Base-by-base conservation (phyloP, 140 eudicot species). In the Anethum foeniculum region DNA sequence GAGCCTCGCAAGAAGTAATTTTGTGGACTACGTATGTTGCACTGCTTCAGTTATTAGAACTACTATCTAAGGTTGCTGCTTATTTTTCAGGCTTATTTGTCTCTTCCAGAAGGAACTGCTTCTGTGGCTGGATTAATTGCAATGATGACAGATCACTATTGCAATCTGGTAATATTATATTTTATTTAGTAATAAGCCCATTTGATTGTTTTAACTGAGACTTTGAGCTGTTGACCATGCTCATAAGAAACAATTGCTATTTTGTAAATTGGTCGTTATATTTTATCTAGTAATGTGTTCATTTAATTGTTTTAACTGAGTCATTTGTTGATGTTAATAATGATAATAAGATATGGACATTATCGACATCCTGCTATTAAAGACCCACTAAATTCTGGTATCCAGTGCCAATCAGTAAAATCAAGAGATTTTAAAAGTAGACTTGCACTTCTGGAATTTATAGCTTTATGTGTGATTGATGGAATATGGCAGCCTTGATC, bases 41-140 rank as follows among this genome's bases (percentile, higher is more conserved):
- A 39, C 62, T 25, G 48, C 54, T 38, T 27, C 9, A 34, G 41
- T 81, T 30, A 47, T 28, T 68, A 19, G 47, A n/a, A 36, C 25
- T 28, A 16, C 48, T 79, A 60, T 75, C 77, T 75, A 38, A 64
- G 65, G 49, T 79, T 77, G 30, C 67, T 77, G 56, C 73, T 86
- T 71, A 77, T 21, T 71, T 85, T 78, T 79, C 96, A 95, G 99
- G 97, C 99, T 60, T 95, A 95, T 85, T 85, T 95, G 79, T 95
- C 99, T 85, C 97, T 95, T 83, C 97, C 99, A 68, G 97, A 94
- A 82, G 99, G 99, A 65, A 94, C 96, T 80, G 97, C 99, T 76
- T 94, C 99, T 9, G 97, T 91, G 52, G 95, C 86, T 80, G 99
- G 99, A 67, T 83, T 94, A 80, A 88, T 90, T 83, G 99, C 99